Evolutionary conservation across 1,139 yeast genomes (phyloP).

Genomic region (Lodderomyces oxycetoniae): DNA sequence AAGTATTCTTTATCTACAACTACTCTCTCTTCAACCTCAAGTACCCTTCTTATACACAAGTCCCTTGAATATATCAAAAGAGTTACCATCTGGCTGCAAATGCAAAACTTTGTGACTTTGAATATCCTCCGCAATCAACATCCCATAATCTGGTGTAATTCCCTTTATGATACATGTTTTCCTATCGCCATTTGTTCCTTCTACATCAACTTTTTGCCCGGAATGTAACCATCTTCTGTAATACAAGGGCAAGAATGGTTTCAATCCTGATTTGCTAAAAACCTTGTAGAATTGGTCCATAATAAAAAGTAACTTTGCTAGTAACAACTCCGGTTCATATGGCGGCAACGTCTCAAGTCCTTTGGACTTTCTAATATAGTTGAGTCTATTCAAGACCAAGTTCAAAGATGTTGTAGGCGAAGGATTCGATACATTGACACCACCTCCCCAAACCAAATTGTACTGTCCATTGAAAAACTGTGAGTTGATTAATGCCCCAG

Average conservation of each 20-base stretch:
- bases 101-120: conserved; percentile 56
- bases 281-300: conserved; percentile 57
- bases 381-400: conserved; percentile 56
- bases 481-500: conserved; percentile 83
- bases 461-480: conserved; percentile 57
- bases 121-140: conserved; percentile 70
- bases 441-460: conserved; percentile 75
- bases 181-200: conserved; percentile 32
- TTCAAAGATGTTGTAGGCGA: conserved; percentile 92
- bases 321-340: conserved; percentile 55
- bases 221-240: conserved; percentile 84
- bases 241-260: conserved; percentile 65
- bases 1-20: neutral
- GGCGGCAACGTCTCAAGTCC: conserved; percentile 46
- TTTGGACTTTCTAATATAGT: conserved; percentile 38
- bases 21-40: neutral
- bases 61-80: conserved; percentile 93
- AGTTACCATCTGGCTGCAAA: conserved; percentile 95
- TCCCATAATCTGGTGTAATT: conserved; percentile 78
- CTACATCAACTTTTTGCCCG: conserved; percentile 58
- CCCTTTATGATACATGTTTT: conserved; percentile 64
- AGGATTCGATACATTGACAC: conserved; percentile 77
- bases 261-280: conserved; percentile 63
- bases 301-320: conserved; percentile 67
- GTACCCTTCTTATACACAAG: conserved; percentile 61